Conservation (phyloP, 2,329 filamentous ascomycete genomes). For the Cordyceps farinosa region DNA sequence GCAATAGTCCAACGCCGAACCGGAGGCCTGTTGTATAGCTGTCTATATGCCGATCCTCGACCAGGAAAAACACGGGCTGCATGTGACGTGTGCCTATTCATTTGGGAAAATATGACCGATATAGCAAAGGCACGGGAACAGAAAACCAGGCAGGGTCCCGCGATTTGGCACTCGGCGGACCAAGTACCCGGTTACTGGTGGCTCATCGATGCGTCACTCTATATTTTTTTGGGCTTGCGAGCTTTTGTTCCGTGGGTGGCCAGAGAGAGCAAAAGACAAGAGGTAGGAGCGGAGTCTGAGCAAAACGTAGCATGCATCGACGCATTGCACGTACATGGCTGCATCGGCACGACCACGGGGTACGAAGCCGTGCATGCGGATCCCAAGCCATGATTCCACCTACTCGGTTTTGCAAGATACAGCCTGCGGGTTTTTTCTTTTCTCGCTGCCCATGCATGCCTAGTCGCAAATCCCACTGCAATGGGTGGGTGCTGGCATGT, state of each 20-base stretch:
- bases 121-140: too few species aligned
- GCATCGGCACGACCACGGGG: slow-evolving; percentile 3
- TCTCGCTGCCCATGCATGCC: slow-evolving; percentile 1
- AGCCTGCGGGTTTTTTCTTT: not conserved
- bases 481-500: not conserved
- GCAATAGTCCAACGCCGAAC: not conserved
- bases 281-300: not conserved
- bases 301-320: not conserved
- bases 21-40: not conserved
- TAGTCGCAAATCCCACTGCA: not conserved
- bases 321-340: slow-evolving; percentile 1
- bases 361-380: slow-evolving; percentile 11
- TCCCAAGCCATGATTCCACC: slow-evolving; percentile 15
- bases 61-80: not conserved
- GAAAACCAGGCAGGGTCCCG: not conserved
- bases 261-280: not conserved
- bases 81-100: not conserved
- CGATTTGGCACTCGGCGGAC: not conserved
- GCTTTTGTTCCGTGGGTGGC: not conserved
- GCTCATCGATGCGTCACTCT: not conserved
- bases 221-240: not conserved
- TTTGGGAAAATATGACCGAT: not conserved
- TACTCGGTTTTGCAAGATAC: slow-evolving; percentile 13
- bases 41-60: not conserved
- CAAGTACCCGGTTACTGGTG: slow-evolving; percentile 9